Base-by-base conservation (phyloP, 371 early-diverging fungal species). In the Lichtheimia ornata region DNA sequence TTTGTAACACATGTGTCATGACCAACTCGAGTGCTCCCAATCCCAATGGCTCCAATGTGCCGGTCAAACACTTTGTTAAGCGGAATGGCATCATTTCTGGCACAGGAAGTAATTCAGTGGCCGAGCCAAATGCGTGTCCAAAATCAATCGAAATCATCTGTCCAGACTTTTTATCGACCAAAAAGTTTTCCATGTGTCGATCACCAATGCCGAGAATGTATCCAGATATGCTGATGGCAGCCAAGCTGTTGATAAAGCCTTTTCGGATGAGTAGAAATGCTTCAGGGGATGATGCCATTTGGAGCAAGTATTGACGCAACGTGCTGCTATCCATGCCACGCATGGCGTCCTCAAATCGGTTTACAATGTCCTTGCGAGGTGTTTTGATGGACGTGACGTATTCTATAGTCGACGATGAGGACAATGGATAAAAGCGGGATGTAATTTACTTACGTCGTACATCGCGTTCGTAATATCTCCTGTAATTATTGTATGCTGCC, bases 121-220 rank as follows among this genome's bases (percentile, higher is more conserved):
- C 88, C 0, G 88, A 83, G 56, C 91, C 91, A 77, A 90, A 90
- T 4, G 91, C 91, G 64, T 89, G 85, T 0, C 91, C 91, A 65
- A 90, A 90, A 72, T 90, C 91, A 67, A 90, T 90, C 0, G 83
- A 79, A 40, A 90, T 66, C 24, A 90, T 59, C 15, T 73, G 70
- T 1, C 91, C 91, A 56, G 79, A 80, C 28, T 77, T 82, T 54
- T 77, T 18, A 56, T 88, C 84, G 0, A 90, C 56, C 60, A 90
- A 63, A 56, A 87, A 84, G 65, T 90, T 90, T 25, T 90, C 88
- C 60, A 84, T 62, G 61, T 90, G 91, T 25, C 91, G 72, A 70
- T 90, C 91, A 2, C 91, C 91, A 65, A 90, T 88, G 28, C 88
- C 89, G 4, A 90, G 70, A 2, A 90, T 47, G 59, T 90, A 90